Conservation (phyloP, 306 rosid species). For the Rosa persica region DNA sequence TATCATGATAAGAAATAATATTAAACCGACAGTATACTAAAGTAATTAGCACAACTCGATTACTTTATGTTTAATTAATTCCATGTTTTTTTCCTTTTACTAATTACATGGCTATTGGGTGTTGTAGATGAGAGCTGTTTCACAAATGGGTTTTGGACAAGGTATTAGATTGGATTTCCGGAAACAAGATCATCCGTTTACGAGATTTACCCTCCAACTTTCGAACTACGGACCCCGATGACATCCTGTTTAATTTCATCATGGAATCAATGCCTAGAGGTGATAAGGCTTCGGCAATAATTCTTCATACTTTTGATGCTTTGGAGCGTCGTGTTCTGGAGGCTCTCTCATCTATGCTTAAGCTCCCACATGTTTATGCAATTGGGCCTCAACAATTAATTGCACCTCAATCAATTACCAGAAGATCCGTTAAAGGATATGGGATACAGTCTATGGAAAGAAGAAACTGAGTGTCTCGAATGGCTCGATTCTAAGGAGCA, state of each 20-base stretch:
- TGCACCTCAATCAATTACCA: background rate
- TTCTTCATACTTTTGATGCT: constrained; percentile 13
- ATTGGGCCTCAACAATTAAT: constrained; percentile 17
- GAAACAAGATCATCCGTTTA: background rate
- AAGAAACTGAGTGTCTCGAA: constrained; percentile 15
- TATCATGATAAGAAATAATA: no score
- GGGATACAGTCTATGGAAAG: constrained; percentile 18
- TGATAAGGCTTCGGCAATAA: constrained; percentile 15
- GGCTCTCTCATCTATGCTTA: background rate
- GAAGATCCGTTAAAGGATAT: background rate
- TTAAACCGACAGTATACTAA: no score
- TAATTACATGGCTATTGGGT: background rate
- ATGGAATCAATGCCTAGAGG: background rate
- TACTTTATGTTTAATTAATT: no score
- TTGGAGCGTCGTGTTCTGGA: background rate
- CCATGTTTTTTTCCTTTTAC: background rate
- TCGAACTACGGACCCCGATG: background rate
- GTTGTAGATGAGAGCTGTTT: constrained; percentile 9
- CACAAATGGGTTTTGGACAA: constrained; percentile 16
- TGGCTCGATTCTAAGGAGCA: constrained; percentile 17
- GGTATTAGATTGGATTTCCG: constrained; percentile 21
- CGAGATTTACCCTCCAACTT: constrained; percentile 8
- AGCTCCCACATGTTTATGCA: constrained; percentile 5
- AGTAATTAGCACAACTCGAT: no score
- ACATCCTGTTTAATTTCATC: background rate